Base-by-base conservation (phyloP, 2,329 filamentous ascomycete genomes). In the Teratosphaeria epicoccoides region DNA sequence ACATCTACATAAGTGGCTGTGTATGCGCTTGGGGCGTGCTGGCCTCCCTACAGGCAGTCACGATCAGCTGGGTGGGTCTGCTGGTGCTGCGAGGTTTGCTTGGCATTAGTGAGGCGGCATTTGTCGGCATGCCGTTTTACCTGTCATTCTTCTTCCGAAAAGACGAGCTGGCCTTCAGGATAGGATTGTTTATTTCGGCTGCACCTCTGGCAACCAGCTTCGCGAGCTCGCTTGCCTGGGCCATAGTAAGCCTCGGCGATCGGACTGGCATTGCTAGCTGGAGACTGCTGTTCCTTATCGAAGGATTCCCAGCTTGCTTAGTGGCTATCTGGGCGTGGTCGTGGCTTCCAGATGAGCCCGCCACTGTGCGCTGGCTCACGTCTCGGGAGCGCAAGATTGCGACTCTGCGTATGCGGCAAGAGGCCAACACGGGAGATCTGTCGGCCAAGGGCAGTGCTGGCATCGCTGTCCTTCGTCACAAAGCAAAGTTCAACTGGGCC, bases 111-210 rank as follows among this genome's bases (percentile, higher is more conserved):
- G 81, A 84, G 66, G 81, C 80, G 0, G 81, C 80, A 0, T 84
- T 84, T 59, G 79, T 81, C 0, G 81, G 81, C 4, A 76, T 83
- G 0, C 81, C 81, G 0, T 82, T 83, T 61, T 84, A 82, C 55
- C 66, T 84, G 7, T 81, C 79, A 0, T 77, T 82, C 60, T 84
- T 84, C 69, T 84, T 79, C 63, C 74, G 73, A 12, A 70, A 79
- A 6, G 71, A 81, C 46, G 91, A 97, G 67, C 73, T 96, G 28
- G 91, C 90, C 0, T 84, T 93, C 55, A 76, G 90, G 33, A 93
- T 87, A 0, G 90, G 88, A 22, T 77, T 95, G 1, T 94, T 95
- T 69, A 83, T 96, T 50, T 89, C 87, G 0, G 90, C 80, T 0
- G 79, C 79, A 6, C 79, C 80, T 0, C 65, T 83, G 28, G 80